Evolutionary conservation across 345 rosid species (phyloP), one percentile per base, ranked within the genome.

Genomic region (Chamaenerion angustifolium): DNA sequence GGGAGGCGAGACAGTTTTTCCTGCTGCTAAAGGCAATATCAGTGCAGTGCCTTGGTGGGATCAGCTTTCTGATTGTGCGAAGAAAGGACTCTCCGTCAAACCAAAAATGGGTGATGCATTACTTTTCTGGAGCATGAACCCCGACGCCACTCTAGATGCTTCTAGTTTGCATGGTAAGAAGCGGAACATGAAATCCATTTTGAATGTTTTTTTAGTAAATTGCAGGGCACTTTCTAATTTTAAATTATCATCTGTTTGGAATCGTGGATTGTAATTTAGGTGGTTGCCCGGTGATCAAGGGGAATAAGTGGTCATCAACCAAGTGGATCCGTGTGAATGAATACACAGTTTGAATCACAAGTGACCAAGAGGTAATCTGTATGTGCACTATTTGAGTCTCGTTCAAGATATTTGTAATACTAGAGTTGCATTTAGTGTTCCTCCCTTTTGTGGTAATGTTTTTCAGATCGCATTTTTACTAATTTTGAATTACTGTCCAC

Each of bases 81-180:
- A 86, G 64, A 66, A 46, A 56, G 98, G 95, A 12, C 84, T 90
- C 40, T 86, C 95, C 6, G 75, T 90, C 49, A 83, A 83, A 66
- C 94, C 95, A 23, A 86, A 79, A 68, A 81, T 69, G 94, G 94
- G 97, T 40, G 97, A 89, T 68, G 97, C 95, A 35, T 72, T 89
- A 63, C 92, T 90, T 68, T 90, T 90, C 78, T 90, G 94, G 95
- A 86, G 95, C 76, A 77, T 81, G 95, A 79, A 64, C 21, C 98
- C 95, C 48, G 98, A 90, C 70, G 95, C 81, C 41, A 16, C 74
- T 50, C 75, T 67, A 52, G 98, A 90, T 60, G 76, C 87, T 59
- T 81, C 86, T 52, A 90, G 95, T 66, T 68, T 90, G 59, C 98
- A 90, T 57, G 95, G 98, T 90, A 62, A 72, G 87, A 69, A 42